Base-by-base conservation (phyloP, 116 monocot species). In the Dioscorea cayenensis region DNA sequence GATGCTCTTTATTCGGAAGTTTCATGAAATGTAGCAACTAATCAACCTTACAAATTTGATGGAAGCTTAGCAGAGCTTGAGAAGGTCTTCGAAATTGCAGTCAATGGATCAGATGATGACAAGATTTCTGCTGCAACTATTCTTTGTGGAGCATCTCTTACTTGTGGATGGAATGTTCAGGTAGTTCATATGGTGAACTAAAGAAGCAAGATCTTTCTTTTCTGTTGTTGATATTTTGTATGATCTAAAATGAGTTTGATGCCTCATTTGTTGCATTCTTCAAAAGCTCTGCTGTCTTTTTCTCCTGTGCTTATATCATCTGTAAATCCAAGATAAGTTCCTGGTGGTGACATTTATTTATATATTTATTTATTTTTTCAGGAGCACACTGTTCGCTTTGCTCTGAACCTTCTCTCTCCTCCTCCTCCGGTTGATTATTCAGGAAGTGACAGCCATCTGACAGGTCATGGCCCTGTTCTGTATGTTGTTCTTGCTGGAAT, bases 61-160 rank as follows among this genome's bases (percentile, higher is more conserved):
- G 90, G 70, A 90, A 97, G 96, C 78, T 90, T 97, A 83, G 86
- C 86, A 84, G 96, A 97, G 71, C 77, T 97, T 68, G 89, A 97
- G 80, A 90, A 85, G 81, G 76, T 97, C 69, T 84, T 79, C 81
- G 90, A 97, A 76, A 78, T 86, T 68, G 88, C 90, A 72, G 28
- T 82, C 32, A 85, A 74, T 72, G 97, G 97, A 71, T 88, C 88
- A 78, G 85, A 86, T 75, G 86, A 90, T 35, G 90, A 90, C 65
- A 93, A 81, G 73, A 71, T 93, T 76, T 86, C 83, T 68, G 97
- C 93, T 72, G 93, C 97, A 50, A 78, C 79, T 35, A 71, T 97
- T 72, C 84, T 97, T 62, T 97, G 93, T 86, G 90, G 94, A 65
- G 93, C 93, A 36, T 90, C 97, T 76, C 81, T 93, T 67, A 76